Conservation (phyloP, 768 basidiomycete species). For the Tulasnella sp. region DNA sequence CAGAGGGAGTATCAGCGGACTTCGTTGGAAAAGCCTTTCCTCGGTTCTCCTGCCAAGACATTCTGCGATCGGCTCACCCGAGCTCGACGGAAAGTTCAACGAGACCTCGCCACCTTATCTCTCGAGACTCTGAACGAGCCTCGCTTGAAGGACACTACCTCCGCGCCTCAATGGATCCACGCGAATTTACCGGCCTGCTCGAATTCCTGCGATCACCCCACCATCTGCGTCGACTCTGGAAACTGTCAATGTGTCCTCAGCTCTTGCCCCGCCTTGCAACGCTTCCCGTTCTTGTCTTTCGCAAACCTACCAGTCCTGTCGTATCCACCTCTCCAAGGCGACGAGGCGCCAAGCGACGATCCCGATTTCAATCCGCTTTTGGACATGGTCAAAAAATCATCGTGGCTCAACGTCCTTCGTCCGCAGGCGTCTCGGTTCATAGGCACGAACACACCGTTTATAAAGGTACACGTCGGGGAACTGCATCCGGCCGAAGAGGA, state of each 20-base stretch:
- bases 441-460: slow-evolving; percentile 18
- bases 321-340: not conserved
- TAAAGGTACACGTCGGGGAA: slow-evolving; percentile 24
- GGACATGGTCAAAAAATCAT: slow-evolving; percentile 17
- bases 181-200: slow-evolving; percentile 24
- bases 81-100: slow-evolving; percentile 1
- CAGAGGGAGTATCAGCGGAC: slow-evolving; percentile 25
- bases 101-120: slow-evolving; percentile 9
- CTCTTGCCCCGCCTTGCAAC: slow-evolving; percentile 20
- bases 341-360: not conserved
- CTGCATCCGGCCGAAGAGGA: slow-evolving; percentile 20
- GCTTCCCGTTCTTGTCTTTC: slow-evolving; percentile 19
- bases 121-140: slow-evolving; percentile 1
- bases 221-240: slow-evolving; percentile 26
- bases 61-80: slow-evolving; percentile 7
- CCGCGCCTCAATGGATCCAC: slow-evolving; percentile 20
- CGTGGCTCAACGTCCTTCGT: slow-evolving; percentile 23
- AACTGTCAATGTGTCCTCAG: slow-evolving; percentile 25
- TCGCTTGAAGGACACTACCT: not conserved
- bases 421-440: slow-evolving; percentile 22
- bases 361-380: not conserved
- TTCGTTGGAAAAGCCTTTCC: slow-evolving; percentile 18
- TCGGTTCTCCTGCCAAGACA: slow-evolving; percentile 6
- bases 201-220: slow-evolving; percentile 25
- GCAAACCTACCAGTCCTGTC: slow-evolving; percentile 13